These are phyloP conservation scores for Nothophoma quercina DNA, from an alignment of 2,329 filamentous ascomycete genomes.

Conservation along the genomic window DNA sequence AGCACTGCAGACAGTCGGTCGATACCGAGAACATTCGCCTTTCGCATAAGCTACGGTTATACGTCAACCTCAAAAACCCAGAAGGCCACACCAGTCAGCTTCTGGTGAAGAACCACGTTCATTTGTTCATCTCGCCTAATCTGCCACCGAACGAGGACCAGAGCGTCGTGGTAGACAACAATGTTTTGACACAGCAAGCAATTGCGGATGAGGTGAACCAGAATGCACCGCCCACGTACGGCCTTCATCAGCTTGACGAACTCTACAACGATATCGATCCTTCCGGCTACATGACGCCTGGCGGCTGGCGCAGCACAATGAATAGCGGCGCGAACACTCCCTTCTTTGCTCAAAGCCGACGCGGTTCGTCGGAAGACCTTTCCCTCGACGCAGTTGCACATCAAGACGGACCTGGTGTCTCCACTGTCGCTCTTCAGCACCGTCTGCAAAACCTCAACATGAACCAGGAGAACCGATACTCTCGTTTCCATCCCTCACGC, in stretches of 20 bases:
- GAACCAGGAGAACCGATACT: conserved; percentile 45
- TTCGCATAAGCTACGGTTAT: conserved; percentile 89
- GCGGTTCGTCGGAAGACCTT: conserved; percentile 83
- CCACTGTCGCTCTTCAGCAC: conserved; percentile 73
- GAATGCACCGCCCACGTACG: conserved; percentile 90
- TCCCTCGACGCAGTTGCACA: conserved; percentile 56
- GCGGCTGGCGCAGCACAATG: conserved; percentile 64
- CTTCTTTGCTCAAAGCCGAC: conserved; percentile 72
- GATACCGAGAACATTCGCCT: conserved; percentile 90
- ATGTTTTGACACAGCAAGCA: conserved; percentile 46
- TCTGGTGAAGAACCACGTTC: conserved; percentile 86
- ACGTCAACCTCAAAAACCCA: conserved; percentile 89
- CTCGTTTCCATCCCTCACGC: conserved; percentile 28
- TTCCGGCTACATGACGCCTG: conserved; percentile 81
- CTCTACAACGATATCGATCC: conserved; percentile 88
- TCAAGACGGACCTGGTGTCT: conserved; percentile 50
- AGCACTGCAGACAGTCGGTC: conserved; percentile 86
- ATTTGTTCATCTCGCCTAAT: conserved; percentile 95
- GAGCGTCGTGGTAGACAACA: conserved; percentile 64
- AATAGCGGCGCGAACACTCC: conserved; percentile 73
- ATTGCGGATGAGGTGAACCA: conserved; percentile 65
- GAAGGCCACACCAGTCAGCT: conserved; percentile 95
- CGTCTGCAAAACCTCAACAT: conserved; percentile 64
- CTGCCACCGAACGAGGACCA: conserved; percentile 89
- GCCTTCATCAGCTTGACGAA: conserved; percentile 86